Evolutionary conservation across 2,329 filamentous ascomycete genomes (phyloP), one percentile per base, ranked within the genome.

Genomic region (Stylonectria norvegica): DNA sequence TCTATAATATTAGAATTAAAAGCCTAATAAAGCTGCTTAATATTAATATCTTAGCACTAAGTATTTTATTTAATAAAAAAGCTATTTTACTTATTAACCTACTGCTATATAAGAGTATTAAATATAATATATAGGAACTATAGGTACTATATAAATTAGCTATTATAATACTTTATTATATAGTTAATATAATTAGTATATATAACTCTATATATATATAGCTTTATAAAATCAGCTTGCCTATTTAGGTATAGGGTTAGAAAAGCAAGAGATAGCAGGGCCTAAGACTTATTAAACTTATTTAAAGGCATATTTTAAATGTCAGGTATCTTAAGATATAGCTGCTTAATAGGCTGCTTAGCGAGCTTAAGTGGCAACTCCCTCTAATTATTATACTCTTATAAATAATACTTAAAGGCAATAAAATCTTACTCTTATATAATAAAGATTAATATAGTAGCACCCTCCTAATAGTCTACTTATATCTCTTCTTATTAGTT

Each of bases 371-470:
- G 22, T 7, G 22, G 22, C 7, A 25, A 7, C 22, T 25, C 7
- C 12, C 12, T 25, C 7, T 7, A 12, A 25, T 7, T 7, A 7
- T 25, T 7, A 7, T 25, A 12, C 12, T 7, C 7, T 12, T 12
- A 7, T 7, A 25, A 12, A 25, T 7, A 7, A 25, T 25, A 7
- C 22, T 12, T 25, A 25, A 25, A 12, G 12, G 22, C 70, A 7
- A 66, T 72, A 6, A 30, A 14, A 9, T 30, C 28, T 30, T 30
- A 15, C 14, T 30, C 8, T 6, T 30, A 15, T 9, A 15, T 15
- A 15, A 30, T 9, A 15, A 30, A 30, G 28, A 9, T 30, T 7
- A 14, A 14, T 15, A 30, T 30, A 30, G 28, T 15, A 15, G 14
- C 14, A 9, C 10, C 14, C 8, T 30, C 14, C 9, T 15, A n/a